phyloP scores from a whole-genome alignment of 495 filamentous ascomycete genomes.

The Penicillium simplicissimum region DNA sequence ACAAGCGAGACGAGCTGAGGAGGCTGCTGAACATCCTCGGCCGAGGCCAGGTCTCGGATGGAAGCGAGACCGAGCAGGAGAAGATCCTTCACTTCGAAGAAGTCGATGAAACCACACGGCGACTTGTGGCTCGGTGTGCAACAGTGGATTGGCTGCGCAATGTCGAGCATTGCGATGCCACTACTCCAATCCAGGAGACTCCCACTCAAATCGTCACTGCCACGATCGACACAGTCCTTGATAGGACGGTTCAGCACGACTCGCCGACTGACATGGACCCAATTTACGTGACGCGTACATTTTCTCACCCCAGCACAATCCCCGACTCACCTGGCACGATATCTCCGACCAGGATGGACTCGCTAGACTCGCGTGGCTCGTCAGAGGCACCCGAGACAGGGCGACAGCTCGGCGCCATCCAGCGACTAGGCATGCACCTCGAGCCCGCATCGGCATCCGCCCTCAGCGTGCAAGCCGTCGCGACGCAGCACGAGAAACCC shows the following conservation, averaged over 20 bases:
- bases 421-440: conserved; percentile 49
- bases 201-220: conserved; percentile 14
- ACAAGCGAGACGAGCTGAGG: conserved; percentile 86
- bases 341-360: conserved; percentile 34
- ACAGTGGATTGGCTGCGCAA: conserved; percentile 79
- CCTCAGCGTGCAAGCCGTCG: conserved; percentile 75
- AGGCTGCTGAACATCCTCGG: conserved; percentile 69
- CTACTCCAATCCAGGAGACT: conserved; percentile 12
- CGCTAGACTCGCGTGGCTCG: conserved; percentile 29
- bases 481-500: conserved; percentile 77
- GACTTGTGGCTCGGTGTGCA: conserved; percentile 78
- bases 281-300: conserved; percentile 28
- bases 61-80: conserved; percentile 35
- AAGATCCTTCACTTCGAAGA: conserved; percentile 82
- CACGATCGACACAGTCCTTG: conserved; percentile 30
- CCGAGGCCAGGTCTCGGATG: conserved; percentile 39
- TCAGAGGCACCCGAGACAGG: conserved; percentile 22
- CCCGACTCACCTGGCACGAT: conserved; percentile 31
- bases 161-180: conserved; percentile 22
- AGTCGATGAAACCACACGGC: conserved; percentile 83
- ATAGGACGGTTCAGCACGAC: conserved; percentile 17
- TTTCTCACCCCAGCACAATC: conserved; percentile 49
- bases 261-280: conserved; percentile 33
- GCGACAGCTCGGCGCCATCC: conserved; percentile 29
- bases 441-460: conserved; percentile 48